Conservation (phyloP, 208 protist species). For the Leishmania turanica region DNA sequence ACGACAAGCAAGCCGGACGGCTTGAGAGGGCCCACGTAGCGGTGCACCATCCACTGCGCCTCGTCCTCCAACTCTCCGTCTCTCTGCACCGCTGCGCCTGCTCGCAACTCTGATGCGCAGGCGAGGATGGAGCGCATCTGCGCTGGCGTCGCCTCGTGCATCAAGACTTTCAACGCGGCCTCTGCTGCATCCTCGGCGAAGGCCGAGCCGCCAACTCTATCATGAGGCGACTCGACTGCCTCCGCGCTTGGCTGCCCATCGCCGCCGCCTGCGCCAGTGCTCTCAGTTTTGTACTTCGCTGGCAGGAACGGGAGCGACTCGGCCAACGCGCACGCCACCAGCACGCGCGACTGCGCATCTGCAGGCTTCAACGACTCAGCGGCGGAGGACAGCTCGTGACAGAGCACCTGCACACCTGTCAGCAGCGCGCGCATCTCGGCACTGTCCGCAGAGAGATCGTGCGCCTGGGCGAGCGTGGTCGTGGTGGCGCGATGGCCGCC, state of each 20-base stretch:
- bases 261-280: neutral
- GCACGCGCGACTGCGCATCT: constrained; percentile 13
- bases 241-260: neutral
- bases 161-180: constrained; percentile 18
- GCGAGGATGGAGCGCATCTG: constrained; percentile 19
- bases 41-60: neutral
- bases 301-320: constrained; percentile 27
- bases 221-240: too few species aligned
- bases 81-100: neutral
- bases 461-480: neutral
- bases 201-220: neutral
- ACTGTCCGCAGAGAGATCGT: constrained; percentile 7
- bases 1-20: constrained; percentile 20
- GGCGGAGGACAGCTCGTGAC: constrained; percentile 10
- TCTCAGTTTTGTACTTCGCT: constrained; percentile 13
- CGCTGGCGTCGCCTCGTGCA: constrained; percentile 12
- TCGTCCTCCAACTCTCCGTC: neutral
- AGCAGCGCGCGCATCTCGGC: constrained; percentile 17
- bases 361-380: neutral
- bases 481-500: neutral
- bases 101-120: neutral
- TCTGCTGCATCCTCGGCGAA: constrained; percentile 24
- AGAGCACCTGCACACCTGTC: constrained; percentile 8
- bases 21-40: constrained; percentile 10
- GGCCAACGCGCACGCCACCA: constrained; percentile 19